These are phyloP conservation scores for Pulicaria dysenterica DNA, from an alignment of 129 eudicot species.

Conservation along the genomic window DNA sequence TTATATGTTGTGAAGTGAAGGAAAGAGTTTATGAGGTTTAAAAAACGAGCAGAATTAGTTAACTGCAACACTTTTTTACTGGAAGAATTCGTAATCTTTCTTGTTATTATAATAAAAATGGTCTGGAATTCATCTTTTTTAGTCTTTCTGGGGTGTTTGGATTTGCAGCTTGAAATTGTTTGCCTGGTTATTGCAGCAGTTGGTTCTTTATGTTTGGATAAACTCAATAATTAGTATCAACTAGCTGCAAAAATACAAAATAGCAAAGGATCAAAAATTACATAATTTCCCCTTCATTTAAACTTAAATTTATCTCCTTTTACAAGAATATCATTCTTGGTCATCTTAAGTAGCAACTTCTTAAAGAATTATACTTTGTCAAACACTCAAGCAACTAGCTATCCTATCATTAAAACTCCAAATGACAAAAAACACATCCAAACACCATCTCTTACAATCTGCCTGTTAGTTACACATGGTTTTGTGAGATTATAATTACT, in stretches of 20 bases:
- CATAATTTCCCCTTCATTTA: no score
- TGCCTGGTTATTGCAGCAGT: neutral
- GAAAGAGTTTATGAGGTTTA: neutral
- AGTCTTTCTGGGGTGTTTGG: neutral
- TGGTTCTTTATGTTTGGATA: neutral
- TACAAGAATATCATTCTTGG: no score
- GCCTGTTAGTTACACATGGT: neutral
- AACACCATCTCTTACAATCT: neutral
- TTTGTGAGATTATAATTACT: neutral
- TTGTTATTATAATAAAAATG: neutral
- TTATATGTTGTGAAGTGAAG: neutral
- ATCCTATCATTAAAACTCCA: neutral
- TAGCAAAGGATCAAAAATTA: no score
- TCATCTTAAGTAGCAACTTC: no score
- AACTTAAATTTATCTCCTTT: no score
- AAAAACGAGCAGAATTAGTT: neutral
- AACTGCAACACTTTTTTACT: no score
- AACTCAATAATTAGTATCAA: neutral
- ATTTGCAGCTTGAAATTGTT: neutral
- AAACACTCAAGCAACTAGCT: neutral
- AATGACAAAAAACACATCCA: neutral
- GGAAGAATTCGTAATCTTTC: neutral
- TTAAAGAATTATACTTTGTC: neutral
- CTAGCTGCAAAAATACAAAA: no score
- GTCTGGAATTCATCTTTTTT: neutral